phyloP scores from a whole-genome alignment of 73 alveolate genomes.

The Paramecium tetraurelia region DNA sequence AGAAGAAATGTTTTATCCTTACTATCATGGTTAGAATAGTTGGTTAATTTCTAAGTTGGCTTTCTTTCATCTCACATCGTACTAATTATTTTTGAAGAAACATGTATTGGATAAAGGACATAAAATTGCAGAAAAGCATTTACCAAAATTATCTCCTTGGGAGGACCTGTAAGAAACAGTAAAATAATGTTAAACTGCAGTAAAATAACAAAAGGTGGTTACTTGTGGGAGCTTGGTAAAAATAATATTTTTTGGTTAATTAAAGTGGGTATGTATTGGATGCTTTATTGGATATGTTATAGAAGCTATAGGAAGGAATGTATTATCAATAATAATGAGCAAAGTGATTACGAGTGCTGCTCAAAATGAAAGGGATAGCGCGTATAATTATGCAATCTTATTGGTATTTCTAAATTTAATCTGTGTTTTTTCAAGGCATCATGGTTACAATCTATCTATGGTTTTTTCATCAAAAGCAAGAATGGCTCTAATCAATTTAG shows the following conservation, averaged over 20 bases:
- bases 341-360: not conserved
- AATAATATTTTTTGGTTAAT: constrained; percentile 15
- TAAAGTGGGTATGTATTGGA: not conserved
- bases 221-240: not conserved
- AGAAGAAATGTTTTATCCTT: not conserved
- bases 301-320: not conserved
- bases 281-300: not conserved
- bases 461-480: not conserved
- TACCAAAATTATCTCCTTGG: not conserved
- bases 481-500: not conserved
- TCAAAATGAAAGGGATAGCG: not conserved
- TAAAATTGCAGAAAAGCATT: not conserved
- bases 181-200: not conserved
- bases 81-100: not conserved
- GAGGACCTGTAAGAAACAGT: not conserved
- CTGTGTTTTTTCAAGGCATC: not conserved
- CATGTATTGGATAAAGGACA: not conserved
- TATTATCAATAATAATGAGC: not conserved
- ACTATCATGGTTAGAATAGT: not conserved
- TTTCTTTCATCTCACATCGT: not conserved
- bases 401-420: not conserved
- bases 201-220: not conserved
- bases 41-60: not conserved
- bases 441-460: not conserved
- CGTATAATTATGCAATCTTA: not conserved